These are phyloP conservation scores for Seminavis robusta DNA, from an alignment of 108 stramenopile genomes.

Conservation along the genomic window DNA sequence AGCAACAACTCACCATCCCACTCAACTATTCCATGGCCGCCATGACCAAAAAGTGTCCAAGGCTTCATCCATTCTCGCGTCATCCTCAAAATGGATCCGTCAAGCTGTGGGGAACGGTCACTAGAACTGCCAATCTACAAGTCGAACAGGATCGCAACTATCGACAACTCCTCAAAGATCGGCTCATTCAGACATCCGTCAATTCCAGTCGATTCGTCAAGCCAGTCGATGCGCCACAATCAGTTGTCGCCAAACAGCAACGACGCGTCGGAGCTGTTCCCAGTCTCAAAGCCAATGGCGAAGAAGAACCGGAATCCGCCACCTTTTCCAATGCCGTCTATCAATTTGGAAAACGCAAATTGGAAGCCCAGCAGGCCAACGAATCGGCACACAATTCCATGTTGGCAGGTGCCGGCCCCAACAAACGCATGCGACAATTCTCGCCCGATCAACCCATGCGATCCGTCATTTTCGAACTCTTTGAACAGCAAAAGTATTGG, in stretches of 20 bases:
- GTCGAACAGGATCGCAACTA: slow-evolving; percentile 57
- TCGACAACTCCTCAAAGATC: slow-evolving; percentile 57
- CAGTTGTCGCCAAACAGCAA: slow-evolving; percentile 20
- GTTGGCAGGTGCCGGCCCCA: neutral
- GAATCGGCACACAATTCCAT: neutral
- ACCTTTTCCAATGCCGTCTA: slow-evolving; percentile 76
- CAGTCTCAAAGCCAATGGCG: slow-evolving; percentile 9
- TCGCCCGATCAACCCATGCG: slow-evolving; percentile 47
- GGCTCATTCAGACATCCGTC: slow-evolving; percentile 61
- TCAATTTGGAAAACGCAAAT: slow-evolving; percentile 58
- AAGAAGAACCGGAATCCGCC: slow-evolving; percentile 32
- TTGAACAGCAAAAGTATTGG: slow-evolving; percentile 70
- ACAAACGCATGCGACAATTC: slow-evolving; percentile 46
- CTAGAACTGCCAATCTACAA: slow-evolving; percentile 71
- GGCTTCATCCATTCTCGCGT: slow-evolving; percentile 73
- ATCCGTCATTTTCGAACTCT: slow-evolving; percentile 72
- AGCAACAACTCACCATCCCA: slow-evolving; percentile 24
- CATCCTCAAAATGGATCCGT: slow-evolving; percentile 55
- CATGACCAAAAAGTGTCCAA: slow-evolving; percentile 78
- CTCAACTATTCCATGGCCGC: slow-evolving; percentile 79
- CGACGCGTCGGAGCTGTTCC: neutral
- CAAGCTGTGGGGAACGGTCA: slow-evolving; percentile 65
- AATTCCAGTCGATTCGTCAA: slow-evolving; percentile 80
- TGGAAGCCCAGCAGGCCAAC: slow-evolving; percentile 42
- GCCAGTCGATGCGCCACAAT: slow-evolving; percentile 59